phyloP scores from a whole-genome alignment of 2,329 filamentous ascomycete genomes.

The Colletotrichum coccodes region DNA sequence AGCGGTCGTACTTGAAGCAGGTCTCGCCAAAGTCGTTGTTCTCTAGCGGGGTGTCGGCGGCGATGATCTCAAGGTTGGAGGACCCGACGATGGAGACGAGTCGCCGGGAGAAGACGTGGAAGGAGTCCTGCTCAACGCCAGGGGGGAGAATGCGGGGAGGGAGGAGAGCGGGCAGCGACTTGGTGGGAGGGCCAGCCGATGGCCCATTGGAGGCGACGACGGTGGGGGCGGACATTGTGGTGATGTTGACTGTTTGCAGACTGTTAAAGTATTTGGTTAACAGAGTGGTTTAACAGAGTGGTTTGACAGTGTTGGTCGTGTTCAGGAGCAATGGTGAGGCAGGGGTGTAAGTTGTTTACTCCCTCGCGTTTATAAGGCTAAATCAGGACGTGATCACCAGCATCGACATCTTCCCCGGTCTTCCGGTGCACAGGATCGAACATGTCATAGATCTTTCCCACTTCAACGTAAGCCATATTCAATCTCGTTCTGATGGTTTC shows the following conservation, averaged over 20 bases:
- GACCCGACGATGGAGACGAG: conserved; percentile 32
- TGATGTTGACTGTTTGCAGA: not conserved
- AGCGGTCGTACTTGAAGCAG: conserved; percentile 43
- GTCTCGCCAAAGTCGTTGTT: conserved; percentile 22
- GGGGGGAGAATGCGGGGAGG: conserved; percentile 11
- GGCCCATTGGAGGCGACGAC: not conserved
- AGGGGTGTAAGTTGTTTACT: not conserved
- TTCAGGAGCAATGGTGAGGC: not conserved
- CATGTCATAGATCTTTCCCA: too few relatives aligned
- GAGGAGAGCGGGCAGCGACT: not conserved
- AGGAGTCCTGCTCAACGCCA: conserved; percentile 18
- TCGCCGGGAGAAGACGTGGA: conserved; percentile 34
- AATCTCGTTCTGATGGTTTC: too few relatives aligned
- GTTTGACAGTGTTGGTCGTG: not conserved
- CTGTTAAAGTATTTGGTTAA: not conserved
- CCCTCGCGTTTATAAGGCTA: too few relatives aligned
- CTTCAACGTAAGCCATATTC: too few relatives aligned
- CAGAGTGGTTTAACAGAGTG: not conserved
- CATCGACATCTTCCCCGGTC: too few relatives aligned
- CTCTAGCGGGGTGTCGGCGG: conserved; percentile 13
- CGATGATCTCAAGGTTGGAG: conserved; percentile 36
- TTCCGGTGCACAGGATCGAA: too few relatives aligned
- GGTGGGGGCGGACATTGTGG: not conserved
- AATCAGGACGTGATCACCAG: too few relatives aligned
- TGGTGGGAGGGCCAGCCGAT: not conserved